Percentiles rank a stretch among this genome's conserved stretches.
Conservation (phyloP, 2,329 filamentous ascomycete species). For the Monosporascus cannonballus region DNA sequence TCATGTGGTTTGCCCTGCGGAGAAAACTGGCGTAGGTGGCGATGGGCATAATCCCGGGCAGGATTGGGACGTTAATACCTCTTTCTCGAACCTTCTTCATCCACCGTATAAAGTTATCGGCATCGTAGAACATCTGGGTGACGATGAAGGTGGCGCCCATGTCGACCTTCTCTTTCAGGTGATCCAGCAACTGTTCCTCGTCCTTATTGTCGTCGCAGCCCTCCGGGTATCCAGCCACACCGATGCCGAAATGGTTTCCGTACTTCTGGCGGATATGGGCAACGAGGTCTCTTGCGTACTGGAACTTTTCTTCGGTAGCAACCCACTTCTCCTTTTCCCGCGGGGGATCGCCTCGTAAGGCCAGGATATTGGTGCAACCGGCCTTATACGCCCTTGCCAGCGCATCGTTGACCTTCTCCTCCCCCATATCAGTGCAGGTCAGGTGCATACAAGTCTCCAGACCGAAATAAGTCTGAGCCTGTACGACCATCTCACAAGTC, state of each 20-base stretch:
- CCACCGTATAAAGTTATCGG: constrained; percentile 90
- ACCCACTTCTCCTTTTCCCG: constrained; percentile 93
- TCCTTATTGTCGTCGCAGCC: constrained; percentile 90
- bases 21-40: constrained; percentile 92
- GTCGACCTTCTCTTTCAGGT: constrained; percentile 96
- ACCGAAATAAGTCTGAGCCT: constrained; percentile 90
- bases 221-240: constrained; percentile 93
- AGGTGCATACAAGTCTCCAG: constrained; percentile 99
- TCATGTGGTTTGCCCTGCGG: constrained; percentile 84
- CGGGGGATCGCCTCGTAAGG: constrained; percentile 87
- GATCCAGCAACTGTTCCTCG: constrained; percentile 77
- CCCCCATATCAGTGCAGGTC: constrained; percentile 97
- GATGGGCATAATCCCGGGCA: constrained; percentile 91
- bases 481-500: constrained; percentile 95
- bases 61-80: constrained; percentile 78
- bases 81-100: constrained; percentile 76
- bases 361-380: constrained; percentile 95
- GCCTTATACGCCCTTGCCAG: constrained; percentile 85
- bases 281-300: constrained; percentile 84
- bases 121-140: constrained; percentile 99
- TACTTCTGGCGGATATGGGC: constrained; percentile 71
- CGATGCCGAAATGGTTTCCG: constrained; percentile 91
- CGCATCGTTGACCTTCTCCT: constrained; percentile 83
- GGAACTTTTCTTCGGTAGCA: constrained; percentile 78
- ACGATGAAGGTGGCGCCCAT: constrained; percentile 90